These are phyloP conservation scores for Brettanomyces sp. DNA, from an alignment of 805 yeast genomes.

Conservation along the genomic window DNA sequence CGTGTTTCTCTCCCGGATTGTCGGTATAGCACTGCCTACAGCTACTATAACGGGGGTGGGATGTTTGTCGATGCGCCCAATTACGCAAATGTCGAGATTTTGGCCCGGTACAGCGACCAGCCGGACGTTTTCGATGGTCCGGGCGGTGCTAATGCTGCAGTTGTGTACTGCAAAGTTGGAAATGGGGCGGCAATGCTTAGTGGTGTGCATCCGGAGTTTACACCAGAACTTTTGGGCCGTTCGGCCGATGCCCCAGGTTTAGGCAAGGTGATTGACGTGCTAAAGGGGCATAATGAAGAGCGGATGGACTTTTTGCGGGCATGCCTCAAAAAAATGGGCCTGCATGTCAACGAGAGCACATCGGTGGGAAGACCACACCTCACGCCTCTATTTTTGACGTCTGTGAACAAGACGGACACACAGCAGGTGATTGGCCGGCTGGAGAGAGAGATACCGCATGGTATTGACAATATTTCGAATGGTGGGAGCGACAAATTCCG, in stretches of 20 bases:
- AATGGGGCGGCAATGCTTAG: constrained; percentile 66
- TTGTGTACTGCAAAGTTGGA: constrained; percentile 57
- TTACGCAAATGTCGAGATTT: constrained; percentile 51
- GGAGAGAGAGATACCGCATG: constrained; percentile 26
- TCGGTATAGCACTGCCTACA: constrained; percentile 13
- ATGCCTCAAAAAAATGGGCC: constrained; percentile 50
- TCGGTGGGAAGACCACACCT: constrained; percentile 45
- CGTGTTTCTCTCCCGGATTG: constrained; percentile 10
- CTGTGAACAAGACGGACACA: constrained; percentile 27
- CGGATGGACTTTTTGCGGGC: constrained; percentile 50
- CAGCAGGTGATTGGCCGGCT: constrained; percentile 24
- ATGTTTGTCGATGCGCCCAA: constrained; percentile 68
- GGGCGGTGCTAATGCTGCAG: constrained; percentile 49
- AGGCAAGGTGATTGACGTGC: constrained; percentile 27
- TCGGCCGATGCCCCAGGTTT: constrained; percentile 15
- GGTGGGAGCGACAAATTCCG: constrained; percentile 51
- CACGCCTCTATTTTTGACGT: constrained; percentile 55
- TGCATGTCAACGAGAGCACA: constrained; percentile 51
- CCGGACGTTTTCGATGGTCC: constrained; percentile 36
- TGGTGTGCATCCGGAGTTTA: constrained; percentile 89
- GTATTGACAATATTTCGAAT: constrained; percentile 31
- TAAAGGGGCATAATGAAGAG: constrained; percentile 34
- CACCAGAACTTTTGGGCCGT: constrained; percentile 40
- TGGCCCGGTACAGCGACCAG: constrained; percentile 57
- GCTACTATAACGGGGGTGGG: constrained; percentile 86